phyloP scores from a whole-genome alignment of 2,329 filamentous ascomycete genomes.

The Aspergillus sp. region DNA sequence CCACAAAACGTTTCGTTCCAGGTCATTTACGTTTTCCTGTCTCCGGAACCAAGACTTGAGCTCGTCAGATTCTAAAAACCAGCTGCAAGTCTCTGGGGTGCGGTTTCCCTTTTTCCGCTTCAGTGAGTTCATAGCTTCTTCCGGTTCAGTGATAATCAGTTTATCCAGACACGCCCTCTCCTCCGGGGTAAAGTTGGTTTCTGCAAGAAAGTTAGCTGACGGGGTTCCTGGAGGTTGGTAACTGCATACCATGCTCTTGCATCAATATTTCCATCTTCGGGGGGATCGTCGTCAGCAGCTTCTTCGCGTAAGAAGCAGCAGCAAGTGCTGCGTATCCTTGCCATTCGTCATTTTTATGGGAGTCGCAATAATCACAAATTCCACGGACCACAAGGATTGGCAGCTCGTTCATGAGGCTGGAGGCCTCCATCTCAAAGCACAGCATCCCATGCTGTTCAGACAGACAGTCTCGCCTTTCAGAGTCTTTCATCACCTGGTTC shows the following conservation, averaged over 20 bases:
- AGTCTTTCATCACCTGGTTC: not conserved
- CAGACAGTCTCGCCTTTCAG: not conserved
- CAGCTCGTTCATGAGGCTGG: not conserved
- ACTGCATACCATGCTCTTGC: not conserved
- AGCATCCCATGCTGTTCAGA: not conserved
- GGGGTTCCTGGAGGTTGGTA: not conserved
- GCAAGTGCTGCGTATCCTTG: not conserved
- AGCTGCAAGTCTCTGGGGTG: slow-evolving; percentile 4
- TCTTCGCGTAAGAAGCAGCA: not conserved
- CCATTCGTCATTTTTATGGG: not conserved
- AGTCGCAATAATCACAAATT: not conserved
- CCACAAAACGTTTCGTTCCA: slow-evolving; percentile 9
- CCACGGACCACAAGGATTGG: not conserved
- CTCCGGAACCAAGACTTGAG: slow-evolving; percentile 12
- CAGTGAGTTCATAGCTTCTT: not conserved
- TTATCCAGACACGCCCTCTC: not conserved
- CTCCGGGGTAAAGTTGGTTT: not conserved
- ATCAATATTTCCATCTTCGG: not conserved
- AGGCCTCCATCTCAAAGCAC: not conserved
- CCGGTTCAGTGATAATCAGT: not conserved
- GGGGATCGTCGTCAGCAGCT: not conserved
- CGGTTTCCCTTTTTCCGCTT: slow-evolving; percentile 1
- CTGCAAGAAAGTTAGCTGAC: not conserved
- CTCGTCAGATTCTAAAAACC: slow-evolving; percentile 14
- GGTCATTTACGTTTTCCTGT: not conserved